Evolutionary conservation across 2,329 filamentous ascomycete genomes (phyloP).

Genomic region (Cytospora chrysosperma): DNA sequence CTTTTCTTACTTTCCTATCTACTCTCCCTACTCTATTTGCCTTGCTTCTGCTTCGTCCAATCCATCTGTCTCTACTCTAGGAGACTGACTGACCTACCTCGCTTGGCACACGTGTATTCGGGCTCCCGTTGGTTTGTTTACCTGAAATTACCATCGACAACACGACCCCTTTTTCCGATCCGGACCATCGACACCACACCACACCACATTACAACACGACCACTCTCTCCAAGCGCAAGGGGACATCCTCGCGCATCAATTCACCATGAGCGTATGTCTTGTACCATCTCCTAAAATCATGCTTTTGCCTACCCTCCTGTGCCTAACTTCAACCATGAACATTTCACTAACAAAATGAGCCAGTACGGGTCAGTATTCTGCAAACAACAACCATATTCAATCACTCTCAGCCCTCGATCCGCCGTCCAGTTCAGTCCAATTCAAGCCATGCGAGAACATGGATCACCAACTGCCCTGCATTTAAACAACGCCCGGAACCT

Average conservation of each 20-base stretch:
- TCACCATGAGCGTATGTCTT: conserved; percentile 52
- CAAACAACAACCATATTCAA: conserved; percentile 1
- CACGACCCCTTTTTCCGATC: neutral
- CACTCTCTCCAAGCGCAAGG: neutral
- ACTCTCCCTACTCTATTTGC: too few relatives aligned
- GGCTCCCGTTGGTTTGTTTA: neutral
- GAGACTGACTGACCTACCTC: too few relatives aligned
- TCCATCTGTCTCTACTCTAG: too few relatives aligned
- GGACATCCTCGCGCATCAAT: conserved; percentile 12
- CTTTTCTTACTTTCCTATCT: too few relatives aligned
- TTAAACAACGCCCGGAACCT: neutral
- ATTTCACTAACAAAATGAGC: conserved; percentile 39
- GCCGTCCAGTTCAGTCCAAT: neutral
- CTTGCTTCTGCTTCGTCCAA: too few relatives aligned
- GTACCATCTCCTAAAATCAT: conserved; percentile 27
- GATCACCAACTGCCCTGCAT: neutral
- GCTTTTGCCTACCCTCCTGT: neutral
- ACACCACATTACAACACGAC: neutral
- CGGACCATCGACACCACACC: neutral
- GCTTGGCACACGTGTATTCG: neutral
- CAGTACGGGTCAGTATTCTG: conserved; percentile 55
- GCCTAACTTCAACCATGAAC: neutral
- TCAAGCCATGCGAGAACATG: neutral
- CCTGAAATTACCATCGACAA: neutral
- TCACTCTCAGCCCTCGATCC: neutral